These are phyloP conservation scores for Mucor mucedo DNA, from an alignment of 371 early-diverging fungal species.

Conservation along the genomic window DNA sequence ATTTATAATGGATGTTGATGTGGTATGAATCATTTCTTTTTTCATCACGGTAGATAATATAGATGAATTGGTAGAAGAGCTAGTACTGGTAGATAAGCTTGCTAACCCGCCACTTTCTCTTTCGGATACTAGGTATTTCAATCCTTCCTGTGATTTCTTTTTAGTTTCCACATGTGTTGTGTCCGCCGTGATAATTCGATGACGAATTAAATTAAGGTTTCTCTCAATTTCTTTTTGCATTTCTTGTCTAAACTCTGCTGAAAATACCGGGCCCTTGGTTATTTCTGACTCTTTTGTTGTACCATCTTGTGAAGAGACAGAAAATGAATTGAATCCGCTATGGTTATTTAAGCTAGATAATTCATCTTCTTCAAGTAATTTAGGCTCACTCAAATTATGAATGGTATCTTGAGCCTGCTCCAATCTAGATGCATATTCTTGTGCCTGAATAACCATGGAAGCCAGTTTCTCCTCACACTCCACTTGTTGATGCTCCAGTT, in stretches of 20 bases:
- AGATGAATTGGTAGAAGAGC: conserved; percentile 38
- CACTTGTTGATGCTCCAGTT: conserved; percentile 65
- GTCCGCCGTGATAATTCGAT: conserved; percentile 53
- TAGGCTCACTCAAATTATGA: conserved; percentile 56
- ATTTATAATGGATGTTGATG: conserved; percentile 7
- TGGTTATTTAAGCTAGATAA: conserved; percentile 27
- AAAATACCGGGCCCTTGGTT: conserved; percentile 61
- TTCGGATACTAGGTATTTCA: conserved; percentile 55
- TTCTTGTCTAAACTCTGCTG: conserved; percentile 59
- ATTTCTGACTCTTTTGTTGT: conserved; percentile 48
- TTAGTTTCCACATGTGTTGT: conserved; percentile 33
- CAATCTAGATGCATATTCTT: conserved; percentile 66
- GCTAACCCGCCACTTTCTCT: conserved; percentile 37
- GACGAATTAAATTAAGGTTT: conserved; percentile 47
- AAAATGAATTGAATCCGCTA: conserved; percentile 22
- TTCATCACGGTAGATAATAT: conserved; percentile 31
- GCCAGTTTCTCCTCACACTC: conserved; percentile 66
- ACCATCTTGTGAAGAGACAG: conserved; percentile 36
- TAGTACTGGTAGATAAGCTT: conserved; percentile 36
- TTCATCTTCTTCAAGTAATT: conserved; percentile 53
- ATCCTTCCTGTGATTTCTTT: conserved; percentile 52
- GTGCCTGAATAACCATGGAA: conserved; percentile 67
- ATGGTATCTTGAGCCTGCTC: conserved; percentile 75
- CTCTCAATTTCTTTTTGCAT: conserved; percentile 62
- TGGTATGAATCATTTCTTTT: conserved; percentile 19